Evolutionary conservation across 768 basidiomycete genomes (phyloP), one percentile per base, ranked within the genome.

Genomic region (Boletus rubropictus): DNA sequence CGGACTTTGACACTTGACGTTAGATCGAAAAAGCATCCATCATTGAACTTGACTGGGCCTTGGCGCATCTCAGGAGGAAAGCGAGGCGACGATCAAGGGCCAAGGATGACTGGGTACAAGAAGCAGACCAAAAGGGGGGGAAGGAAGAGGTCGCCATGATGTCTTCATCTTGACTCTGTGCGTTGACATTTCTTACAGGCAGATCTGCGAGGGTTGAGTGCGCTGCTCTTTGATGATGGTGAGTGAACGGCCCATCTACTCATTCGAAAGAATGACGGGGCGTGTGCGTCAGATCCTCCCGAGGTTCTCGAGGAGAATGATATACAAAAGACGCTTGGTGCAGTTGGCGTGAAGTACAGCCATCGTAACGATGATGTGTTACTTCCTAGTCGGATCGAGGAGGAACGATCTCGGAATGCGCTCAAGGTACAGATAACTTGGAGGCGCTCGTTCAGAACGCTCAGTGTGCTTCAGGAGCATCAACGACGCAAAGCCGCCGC

Each of bases 1-100:
- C 27, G 5, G 14, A 28, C 15, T 49, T 17, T 17, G n/a, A 35
- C 18, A 5, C 14, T 14, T 35, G 22, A 15, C n/a, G 14, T 29
- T 22, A 91, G 88, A 91, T 93, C 35, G 88, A 91, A 63, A 78
- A 73, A 42, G 89, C 89, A 5, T 79, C 79, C 39, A 57, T 90
- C 4, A 73, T 77, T 7, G 81, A 92, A 52, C 68, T 90, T 20
- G 86, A 90, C 56, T 93, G 89, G 87, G 87, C 86, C 0, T 66
- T 90, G 33, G 76, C 78, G 5, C 80, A 88, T 55, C 74, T 86
- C 65, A 75, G 72, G n/a, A 70, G 69, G 5, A 64, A 67, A 22
- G 68, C 66, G 40, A 55, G 61, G 12, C 72, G 69, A 48, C 46
- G 25, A 66, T 64, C 52, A 46, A 62, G 27, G n/a, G 32, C 28